phyloP scores from a whole-genome alignment of 2,329 filamentous ascomycete genomes.

The Aureobasidium sp. region DNA sequence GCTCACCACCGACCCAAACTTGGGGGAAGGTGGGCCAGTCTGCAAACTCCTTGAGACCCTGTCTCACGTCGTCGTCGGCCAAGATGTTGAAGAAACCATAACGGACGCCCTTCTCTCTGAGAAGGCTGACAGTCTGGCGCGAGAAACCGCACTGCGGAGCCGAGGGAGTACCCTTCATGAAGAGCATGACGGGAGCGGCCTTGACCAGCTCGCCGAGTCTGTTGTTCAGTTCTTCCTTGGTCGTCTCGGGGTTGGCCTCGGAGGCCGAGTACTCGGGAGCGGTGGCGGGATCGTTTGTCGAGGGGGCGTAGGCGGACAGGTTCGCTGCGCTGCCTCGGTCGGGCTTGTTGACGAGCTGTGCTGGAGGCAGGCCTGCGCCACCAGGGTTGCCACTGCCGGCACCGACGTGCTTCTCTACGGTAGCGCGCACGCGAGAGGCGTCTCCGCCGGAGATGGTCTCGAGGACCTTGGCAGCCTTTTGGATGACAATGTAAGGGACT shows the following conservation, averaged over 20 bases:
- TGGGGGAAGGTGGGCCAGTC: slow-evolving; percentile 98
- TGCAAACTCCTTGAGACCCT: slow-evolving; percentile 93
- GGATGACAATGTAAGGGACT: slow-evolving; percentile 82
- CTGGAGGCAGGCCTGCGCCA: slow-evolving; percentile 32
- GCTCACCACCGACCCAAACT: slow-evolving; percentile 80
- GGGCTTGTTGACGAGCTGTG: slow-evolving; percentile 36
- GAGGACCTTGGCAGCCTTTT: slow-evolving; percentile 64
- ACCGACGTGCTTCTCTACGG: slow-evolving; percentile 74
- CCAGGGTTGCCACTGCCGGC: slow-evolving; percentile 25
- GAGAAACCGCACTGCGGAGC: slow-evolving; percentile 89
- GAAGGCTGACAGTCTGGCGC: slow-evolving; percentile 72
- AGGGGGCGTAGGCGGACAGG: slow-evolving; percentile 38
- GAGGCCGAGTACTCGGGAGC: slow-evolving; percentile 39
- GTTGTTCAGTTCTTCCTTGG: slow-evolving; percentile 77
- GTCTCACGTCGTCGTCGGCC: slow-evolving; percentile 91
- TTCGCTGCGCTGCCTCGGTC: slow-evolving; percentile 29
- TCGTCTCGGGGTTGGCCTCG: slow-evolving; percentile 34
- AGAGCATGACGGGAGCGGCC: slow-evolving; percentile 94
- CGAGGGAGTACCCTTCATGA: slow-evolving; percentile 94
- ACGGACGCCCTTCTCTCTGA: slow-evolving; percentile 83
- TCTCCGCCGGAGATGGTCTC: slow-evolving; percentile 87
- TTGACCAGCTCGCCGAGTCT: slow-evolving; percentile 78
- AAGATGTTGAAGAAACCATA: slow-evolving; percentile 99
- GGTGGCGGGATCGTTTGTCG: slow-evolving; percentile 33
- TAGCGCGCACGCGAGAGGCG: slow-evolving; percentile 71